Base-by-base conservation (phyloP, 1,139 yeast genomes). In the Candida mesenterica region DNA sequence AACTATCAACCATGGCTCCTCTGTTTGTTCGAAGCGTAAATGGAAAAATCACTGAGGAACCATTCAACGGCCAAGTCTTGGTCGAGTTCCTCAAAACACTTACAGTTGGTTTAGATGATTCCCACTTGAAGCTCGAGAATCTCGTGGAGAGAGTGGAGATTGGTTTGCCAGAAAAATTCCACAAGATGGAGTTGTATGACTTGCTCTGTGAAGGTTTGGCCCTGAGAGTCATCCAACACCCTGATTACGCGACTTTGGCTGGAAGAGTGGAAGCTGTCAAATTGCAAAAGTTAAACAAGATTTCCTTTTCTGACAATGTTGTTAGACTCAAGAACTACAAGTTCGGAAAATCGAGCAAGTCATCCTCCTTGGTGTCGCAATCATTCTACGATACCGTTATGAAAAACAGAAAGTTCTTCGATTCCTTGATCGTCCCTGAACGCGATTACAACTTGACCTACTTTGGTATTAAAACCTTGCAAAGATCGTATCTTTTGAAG, bases 391-490 rank as follows among this genome's bases (percentile, higher is more conserved):
- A 63, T 4, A 45, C 53, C 2, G 74, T 69, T 2, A 41, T 39
- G 43, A 45, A 55, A 4, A 49, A 75, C 47, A 49, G 41, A n/a
- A 57, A 55, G 3, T 48, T 44, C 30, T 55, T 75, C 24, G 64
- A 76, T 49, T 36, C 50, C 4, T 59, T 72, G 8, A 44, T 86
- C 52, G 85, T 82, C 24, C 83, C 79, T 53, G 94, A 84, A 54
- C 82, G 95, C 53, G 96, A 88, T 61, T 82, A 82, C 70, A 75
- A 75, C 59, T 84, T 82, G 66, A 83, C 84, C 61, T 87, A 80
- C 59, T 87, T 87, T 54, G 96, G 95, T 32, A 82, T 87, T 72
- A 86, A 85, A 65, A 88, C 96, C 31, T 69, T 87, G 48, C 92
- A 85, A 65, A 81, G 94, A 60, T 82, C 95, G 2, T 87, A 87